A percentile compares a stretch with the other conserved stretches of the same genome.
Evolutionary conservation across 768 basidiomycete genomes (phyloP).

Genomic region (Hemileccinum impolitum): DNA sequence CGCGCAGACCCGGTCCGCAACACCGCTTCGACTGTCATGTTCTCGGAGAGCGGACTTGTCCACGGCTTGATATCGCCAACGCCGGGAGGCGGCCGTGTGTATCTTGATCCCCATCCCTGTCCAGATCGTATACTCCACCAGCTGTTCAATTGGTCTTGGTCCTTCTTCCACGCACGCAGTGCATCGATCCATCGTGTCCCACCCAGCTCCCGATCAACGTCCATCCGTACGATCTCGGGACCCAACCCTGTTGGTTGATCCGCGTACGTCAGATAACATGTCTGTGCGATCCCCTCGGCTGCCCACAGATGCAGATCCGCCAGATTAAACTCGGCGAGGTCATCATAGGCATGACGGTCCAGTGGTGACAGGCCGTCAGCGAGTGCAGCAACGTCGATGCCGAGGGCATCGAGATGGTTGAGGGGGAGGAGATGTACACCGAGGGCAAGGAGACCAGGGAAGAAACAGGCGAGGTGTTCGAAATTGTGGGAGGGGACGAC

Average conservation of each 20-base stretch:
- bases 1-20: background rate
- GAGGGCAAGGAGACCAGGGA: conserved; percentile 72
- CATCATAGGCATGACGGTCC: conserved; percentile 31
- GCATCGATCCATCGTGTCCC: conserved; percentile 25
- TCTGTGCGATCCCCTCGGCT: conserved; percentile 71
- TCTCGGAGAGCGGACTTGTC: conserved; percentile 5
- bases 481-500: conserved; percentile 45
- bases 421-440: conserved; percentile 63
- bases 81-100: conserved; percentile 49
- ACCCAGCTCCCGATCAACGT: conserved; percentile 6
- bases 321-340: conserved; percentile 44
- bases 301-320: conserved; percentile 69
- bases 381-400: conserved; percentile 43
- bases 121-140: background rate
- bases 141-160: background rate
- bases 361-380: conserved; percentile 15
- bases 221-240: conserved; percentile 45
- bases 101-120: conserved; percentile 17
- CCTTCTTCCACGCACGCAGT: conserved; percentile 46
- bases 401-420: conserved; percentile 45
- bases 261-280: conserved; percentile 68
- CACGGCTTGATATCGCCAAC: conserved; percentile 35
- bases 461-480: conserved; percentile 76
- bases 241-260: conserved; percentile 68
- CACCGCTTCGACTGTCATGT: conserved; percentile 5